A percentile compares a stretch with the other conserved stretches of the same genome.
These are phyloP conservation scores for Colletotrichum sp. DNA, from an alignment of 2,329 filamentous ascomycete genomes.

Conservation along the genomic window DNA sequence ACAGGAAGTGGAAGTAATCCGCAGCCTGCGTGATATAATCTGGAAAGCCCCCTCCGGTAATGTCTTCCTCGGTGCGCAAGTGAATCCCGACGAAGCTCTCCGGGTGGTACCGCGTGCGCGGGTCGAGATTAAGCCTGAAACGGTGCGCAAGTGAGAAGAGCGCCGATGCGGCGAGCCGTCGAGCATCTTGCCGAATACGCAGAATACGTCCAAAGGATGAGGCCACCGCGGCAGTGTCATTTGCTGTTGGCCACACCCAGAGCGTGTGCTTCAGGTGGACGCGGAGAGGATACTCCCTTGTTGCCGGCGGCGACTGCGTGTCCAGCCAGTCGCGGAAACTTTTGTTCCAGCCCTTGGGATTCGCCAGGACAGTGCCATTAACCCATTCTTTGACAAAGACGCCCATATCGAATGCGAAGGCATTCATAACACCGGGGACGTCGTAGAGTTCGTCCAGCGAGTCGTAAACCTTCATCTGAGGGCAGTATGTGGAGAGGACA, in stretches of 20 bases:
- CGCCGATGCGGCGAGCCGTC: conserved; percentile 36
- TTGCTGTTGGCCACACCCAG: conserved; percentile 35
- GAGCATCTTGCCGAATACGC: conserved; percentile 37
- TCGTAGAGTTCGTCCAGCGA: conserved; percentile 40
- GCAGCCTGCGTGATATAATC: conserved; percentile 36
- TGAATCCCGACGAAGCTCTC: conserved; percentile 37
- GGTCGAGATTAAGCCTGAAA: conserved; percentile 29
- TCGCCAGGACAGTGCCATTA: conserved; percentile 30
- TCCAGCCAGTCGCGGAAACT: conserved; percentile 32
- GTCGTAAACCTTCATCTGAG: conserved; percentile 39
- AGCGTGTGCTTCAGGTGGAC: conserved; percentile 33
- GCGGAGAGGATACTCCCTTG: conserved; percentile 35
- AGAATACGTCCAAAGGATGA: conserved; percentile 43
- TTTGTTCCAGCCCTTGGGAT: conserved; percentile 22
- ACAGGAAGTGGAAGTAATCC: conserved; percentile 34
- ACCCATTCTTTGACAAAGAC: conserved; percentile 23
- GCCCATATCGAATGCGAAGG: conserved; percentile 28
- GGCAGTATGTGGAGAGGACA: conserved; percentile 34
- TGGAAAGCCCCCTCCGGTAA: conserved; percentile 27
- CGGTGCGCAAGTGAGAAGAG: conserved; percentile 37
- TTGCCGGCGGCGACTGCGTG: conserved; percentile 26
- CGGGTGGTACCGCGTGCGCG: conserved; percentile 25
- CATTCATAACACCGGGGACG: conserved; percentile 30
- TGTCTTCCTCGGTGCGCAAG: conserved; percentile 39
- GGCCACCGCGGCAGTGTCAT: conserved; percentile 32